Evolutionary conservation across 208 protist species (phyloP), one percentile per base, ranked within the genome.

Genomic region (Phytomonas sp.): DNA sequence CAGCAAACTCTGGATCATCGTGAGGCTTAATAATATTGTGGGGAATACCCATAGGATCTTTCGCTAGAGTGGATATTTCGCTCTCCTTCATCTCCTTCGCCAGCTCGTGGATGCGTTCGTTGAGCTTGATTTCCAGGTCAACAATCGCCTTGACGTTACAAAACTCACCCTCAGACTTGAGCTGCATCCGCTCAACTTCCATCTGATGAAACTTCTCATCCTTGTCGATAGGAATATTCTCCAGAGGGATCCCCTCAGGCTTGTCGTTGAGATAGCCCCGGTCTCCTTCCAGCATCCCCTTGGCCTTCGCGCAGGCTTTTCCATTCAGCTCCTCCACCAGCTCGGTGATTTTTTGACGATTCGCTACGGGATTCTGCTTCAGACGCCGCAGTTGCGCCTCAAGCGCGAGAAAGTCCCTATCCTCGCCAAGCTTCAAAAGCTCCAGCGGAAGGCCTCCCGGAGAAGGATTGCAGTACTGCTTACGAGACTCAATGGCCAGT

Each of bases 291-390:
- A 91, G 67, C 76, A 90, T 66, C 66, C 69, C 70, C 33, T 64
- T 75, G 17, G 84, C 85, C 67, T 82, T 83, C 67, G 82, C 83
- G 68, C 82, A 79, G 3, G 84, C 84, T 65, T 74, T 78, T 66
- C 75, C 73, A 66, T 92, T 92, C 26, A 94, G 76, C 60, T 89
- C 78, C 60, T 80, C 63, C 76, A 86, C 83, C 36, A 94, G 68
- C 66, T 89, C 80, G 51, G 74, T 79, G 65, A 94, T 86, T 13
- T 65, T 72, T 75, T 90, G 78, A 34, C 67, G 74, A 69, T 91
- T 92, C 31, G 79, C 78, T 6, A 81, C 77, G 8, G 88, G 84
- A 70, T 91, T 86, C 70, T 84, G 75, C 74, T 83, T 78, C 0
- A 89, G 79, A 15, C 74, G 70, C 60, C 83, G 81, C 70, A 88